phyloP scores from a whole-genome alignment of 2,329 filamentous ascomycete species.

The Diaporthe sp. region DNA sequence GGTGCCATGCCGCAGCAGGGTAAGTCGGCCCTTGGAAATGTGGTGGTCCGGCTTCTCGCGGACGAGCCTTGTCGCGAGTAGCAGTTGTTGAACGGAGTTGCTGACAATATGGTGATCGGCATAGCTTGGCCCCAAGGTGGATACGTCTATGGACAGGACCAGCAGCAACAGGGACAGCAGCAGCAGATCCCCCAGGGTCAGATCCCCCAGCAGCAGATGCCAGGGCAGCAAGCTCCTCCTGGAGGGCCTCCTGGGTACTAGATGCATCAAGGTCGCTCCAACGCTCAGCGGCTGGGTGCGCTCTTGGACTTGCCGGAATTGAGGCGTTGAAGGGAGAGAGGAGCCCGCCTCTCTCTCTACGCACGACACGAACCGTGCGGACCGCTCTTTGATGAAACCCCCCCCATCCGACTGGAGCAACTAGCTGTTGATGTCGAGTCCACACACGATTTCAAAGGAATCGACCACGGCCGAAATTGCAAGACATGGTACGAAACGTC shows the following conservation, averaged over 20 bases:
- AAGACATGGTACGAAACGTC: slow-evolving; percentile 11
- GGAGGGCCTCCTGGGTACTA: slow-evolving; percentile 36
- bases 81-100: not conserved
- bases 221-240: slow-evolving; percentile 32
- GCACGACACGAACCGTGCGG: slow-evolving; percentile 3
- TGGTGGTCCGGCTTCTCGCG: not conserved
- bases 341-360: not conserved
- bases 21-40: slow-evolving; percentile 40
- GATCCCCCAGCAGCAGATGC: slow-evolving; percentile 46
- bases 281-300: not conserved
- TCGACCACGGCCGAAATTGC: slow-evolving; percentile 21
- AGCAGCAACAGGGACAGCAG: slow-evolving; percentile 52
- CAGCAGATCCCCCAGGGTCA: slow-evolving; percentile 42
- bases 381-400: slow-evolving; percentile 22
- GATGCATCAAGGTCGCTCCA: not conserved
- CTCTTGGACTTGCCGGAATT: slow-evolving; percentile 23
- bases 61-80: too few species aligned
- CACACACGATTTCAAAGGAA: slow-evolving; percentile 14
- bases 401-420: not conserved
- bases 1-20: slow-evolving; percentile 54
- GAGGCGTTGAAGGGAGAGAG: slow-evolving; percentile 5
- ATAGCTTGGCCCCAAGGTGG: slow-evolving; percentile 52
- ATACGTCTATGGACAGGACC: slow-evolving; percentile 40
- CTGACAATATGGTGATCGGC: slow-evolving; percentile 8
- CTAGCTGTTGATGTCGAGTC: slow-evolving; percentile 26